Evolutionary conservation across 1,284 basidiomycete species (phyloP).

Genomic region (Fistulina hepatica): DNA sequence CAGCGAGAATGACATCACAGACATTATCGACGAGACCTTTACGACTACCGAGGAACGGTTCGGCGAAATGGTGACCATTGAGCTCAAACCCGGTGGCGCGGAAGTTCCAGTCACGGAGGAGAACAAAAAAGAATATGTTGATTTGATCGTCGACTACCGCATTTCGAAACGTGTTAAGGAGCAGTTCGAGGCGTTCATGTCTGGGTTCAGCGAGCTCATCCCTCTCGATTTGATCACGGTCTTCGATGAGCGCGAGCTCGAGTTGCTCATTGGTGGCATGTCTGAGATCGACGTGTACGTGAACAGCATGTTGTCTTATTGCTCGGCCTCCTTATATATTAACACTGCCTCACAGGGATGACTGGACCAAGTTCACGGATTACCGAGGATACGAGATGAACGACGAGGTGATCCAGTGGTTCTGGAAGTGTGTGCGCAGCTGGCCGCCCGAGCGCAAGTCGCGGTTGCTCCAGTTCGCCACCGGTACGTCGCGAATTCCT

Average conservation of each 20-base stretch:
- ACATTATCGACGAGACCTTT: constrained; percentile 85
- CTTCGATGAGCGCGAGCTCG: constrained; percentile 91
- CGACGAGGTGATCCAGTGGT: constrained; percentile 93
- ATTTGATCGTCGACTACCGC: constrained; percentile 82
- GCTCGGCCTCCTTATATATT: constrained; percentile 3
- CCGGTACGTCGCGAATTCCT: constrained; percentile 87
- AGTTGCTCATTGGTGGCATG: constrained; percentile 91
- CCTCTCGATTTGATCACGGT: constrained; percentile 91
- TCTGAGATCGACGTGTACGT: constrained; percentile 86
- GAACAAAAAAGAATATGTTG: constrained; percentile 95
- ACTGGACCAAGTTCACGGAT: constrained; percentile 71
- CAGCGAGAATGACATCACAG: constrained; percentile 83
- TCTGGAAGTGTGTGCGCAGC: constrained; percentile 89
- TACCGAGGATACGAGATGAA: constrained; percentile 65
- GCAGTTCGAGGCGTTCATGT: constrained; percentile 93
- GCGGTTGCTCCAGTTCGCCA: constrained; percentile 83
- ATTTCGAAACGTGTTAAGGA: constrained; percentile 88
- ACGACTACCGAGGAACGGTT: constrained; percentile 89
- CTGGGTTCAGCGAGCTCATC: constrained; percentile 89
- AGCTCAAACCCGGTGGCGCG: constrained; percentile 73
- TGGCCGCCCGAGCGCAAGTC: constrained; percentile 94
- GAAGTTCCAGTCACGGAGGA: constrained; percentile 81
- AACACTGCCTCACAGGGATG: constrained; percentile 35
- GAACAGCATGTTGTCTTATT: constrained; percentile 3
- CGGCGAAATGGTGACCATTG: constrained; percentile 86